Conservation (phyloP, 1,139 yeast species). For the Trichomonascaceae sp. region DNA sequence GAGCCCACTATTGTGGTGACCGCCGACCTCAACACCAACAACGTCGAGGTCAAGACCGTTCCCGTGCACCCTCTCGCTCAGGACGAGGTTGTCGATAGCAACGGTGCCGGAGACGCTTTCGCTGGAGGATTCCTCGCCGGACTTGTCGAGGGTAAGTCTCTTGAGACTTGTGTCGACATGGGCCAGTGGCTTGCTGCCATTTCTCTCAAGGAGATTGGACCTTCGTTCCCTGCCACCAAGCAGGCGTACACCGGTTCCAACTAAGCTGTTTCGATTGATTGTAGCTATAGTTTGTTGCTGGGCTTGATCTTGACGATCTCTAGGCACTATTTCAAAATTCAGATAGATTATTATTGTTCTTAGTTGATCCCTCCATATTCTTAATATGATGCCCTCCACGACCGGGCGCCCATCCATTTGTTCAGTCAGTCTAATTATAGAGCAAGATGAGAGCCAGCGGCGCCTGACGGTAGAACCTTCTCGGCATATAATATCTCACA, state of each 20-base stretch:
- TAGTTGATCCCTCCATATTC: too few species aligned
- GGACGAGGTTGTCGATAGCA: conserved; percentile 70
- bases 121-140: conserved; percentile 97
- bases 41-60: conserved; percentile 39
- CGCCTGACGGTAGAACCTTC: too few species aligned
- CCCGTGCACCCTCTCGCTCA: conserved; percentile 61
- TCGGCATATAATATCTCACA: too few species aligned
- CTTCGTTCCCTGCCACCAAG: conserved; percentile 81
- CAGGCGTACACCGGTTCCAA: conserved; percentile 35
- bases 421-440: too few species aligned
- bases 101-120: conserved; percentile 99
- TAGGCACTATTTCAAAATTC: too few species aligned
- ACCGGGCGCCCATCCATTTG: too few species aligned
- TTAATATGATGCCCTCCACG: too few species aligned
- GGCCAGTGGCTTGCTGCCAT: conserved; percentile 97
- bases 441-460: too few species aligned
- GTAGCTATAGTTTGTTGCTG: too few species aligned
- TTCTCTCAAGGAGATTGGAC: conserved; percentile 88
- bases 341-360: too few species aligned
- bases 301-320: too few species aligned
- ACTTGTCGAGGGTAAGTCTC: conserved; percentile 56
- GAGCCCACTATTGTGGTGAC: conserved; percentile 72
- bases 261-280: too few species aligned
- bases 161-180: conserved; percentile 52
- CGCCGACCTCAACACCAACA: conserved; percentile 28